Conservation (phyloP, 768 basidiomycete species). For the Rhizopogon vesiculosus region DNA sequence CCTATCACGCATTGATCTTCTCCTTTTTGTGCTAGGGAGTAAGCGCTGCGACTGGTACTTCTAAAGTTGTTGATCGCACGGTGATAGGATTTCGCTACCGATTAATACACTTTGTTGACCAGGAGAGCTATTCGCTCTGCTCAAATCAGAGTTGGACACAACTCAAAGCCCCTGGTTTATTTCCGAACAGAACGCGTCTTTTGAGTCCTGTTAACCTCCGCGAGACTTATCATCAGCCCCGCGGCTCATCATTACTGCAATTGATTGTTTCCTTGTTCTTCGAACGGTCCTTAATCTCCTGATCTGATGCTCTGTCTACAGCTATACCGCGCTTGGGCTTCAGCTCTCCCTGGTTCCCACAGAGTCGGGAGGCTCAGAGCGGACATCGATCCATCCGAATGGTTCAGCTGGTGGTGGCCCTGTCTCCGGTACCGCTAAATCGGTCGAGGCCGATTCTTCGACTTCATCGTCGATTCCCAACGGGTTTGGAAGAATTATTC, state of each 20-base stretch:
- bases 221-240: background rate
- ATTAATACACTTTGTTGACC: background rate
- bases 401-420: background rate
- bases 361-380: conserved; percentile 66
- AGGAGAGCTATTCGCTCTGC: background rate
- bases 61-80: background rate
- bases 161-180: too few relatives aligned
- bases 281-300: background rate
- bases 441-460: conserved; percentile 6
- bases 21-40: background rate
- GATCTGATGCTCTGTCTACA: conserved; percentile 22
- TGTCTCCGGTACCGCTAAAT: too few relatives aligned
- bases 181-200: background rate
- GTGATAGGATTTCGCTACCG: background rate
- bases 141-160: background rate
- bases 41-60: background rate
- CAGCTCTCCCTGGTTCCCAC: conserved; percentile 62
- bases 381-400: background rate
- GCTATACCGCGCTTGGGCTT: conserved; percentile 78
- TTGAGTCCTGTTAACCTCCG: background rate
- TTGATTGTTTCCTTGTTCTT: conserved; percentile 5
- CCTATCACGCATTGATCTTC: background rate
- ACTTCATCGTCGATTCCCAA: conserved; percentile 37
- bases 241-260: background rate
- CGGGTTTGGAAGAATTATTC: conserved; percentile 77